Conservation (phyloP, 23 red algal genomes). For the Pyropia haitanensis region DNA sequence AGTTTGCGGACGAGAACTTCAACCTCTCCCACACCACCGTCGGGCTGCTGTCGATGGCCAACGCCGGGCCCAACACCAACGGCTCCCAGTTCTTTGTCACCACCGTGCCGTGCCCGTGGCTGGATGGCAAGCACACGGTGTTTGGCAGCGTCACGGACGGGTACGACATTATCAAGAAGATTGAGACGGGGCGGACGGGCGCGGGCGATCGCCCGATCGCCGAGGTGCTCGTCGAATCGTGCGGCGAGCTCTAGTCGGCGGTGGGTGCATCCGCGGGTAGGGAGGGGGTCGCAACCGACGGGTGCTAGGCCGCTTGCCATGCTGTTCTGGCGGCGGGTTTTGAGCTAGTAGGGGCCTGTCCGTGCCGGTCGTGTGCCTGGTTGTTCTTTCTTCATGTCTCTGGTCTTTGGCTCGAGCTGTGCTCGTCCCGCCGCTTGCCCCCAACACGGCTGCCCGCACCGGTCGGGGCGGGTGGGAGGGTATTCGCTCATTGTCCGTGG, state of each 20-base stretch:
- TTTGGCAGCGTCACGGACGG: constrained; percentile 82
- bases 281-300: too few relatives aligned
- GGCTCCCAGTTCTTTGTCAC: constrained; percentile 92
- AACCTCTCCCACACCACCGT: constrained; percentile 44
- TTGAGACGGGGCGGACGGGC: constrained; percentile 48
- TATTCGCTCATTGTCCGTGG: too few relatives aligned
- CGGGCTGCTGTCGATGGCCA: constrained; percentile 88
- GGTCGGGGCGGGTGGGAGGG: too few relatives aligned
- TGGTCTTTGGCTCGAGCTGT: too few relatives aligned
- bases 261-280: too few relatives aligned
- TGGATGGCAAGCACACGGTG: constrained; percentile 84
- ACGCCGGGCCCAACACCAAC: constrained; percentile 90
- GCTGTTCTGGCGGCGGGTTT: too few relatives aligned
- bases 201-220: constrained; percentile 16
- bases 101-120: constrained; percentile 55
- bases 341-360: too few relatives aligned
- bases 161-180: constrained; percentile 71
- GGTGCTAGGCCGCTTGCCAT: too few relatives aligned
- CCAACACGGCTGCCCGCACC: too few relatives aligned
- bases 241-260: constrained; percentile 42
- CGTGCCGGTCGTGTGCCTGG: too few relatives aligned
- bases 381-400: too few relatives aligned
- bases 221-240: constrained; percentile 46
- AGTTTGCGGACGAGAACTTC: constrained; percentile 91
- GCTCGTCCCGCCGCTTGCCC: too few relatives aligned